A percentile compares a stretch with the other conserved stretches of the same genome.
Evolutionary conservation across 345 rosid genomes (phyloP).

Genomic region (Brassica carinata): DNA sequence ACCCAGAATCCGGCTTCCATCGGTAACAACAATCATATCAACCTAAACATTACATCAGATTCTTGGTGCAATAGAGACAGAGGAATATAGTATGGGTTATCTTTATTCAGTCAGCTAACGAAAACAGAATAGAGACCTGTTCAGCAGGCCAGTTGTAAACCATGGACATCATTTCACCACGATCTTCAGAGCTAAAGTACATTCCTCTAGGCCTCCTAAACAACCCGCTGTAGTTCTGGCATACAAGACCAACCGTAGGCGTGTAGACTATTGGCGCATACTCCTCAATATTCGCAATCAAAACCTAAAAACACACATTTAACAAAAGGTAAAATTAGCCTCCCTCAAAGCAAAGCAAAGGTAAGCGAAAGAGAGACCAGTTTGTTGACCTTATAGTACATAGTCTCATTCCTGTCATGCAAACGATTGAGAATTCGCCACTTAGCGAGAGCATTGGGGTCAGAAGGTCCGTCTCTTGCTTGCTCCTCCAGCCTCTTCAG

Average conservation of each 20-base stretch:
- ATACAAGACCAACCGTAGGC: conserved; percentile 96
- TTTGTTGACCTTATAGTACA: conserved; percentile 77
- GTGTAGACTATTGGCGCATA: conserved; percentile 97
- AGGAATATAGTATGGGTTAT: not conserved
- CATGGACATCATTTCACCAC: conserved; percentile 99
- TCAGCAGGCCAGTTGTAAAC: conserved; percentile 99
- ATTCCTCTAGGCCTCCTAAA: conserved; percentile 99
- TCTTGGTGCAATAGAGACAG: not conserved
- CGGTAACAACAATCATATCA: conserved; percentile 99
- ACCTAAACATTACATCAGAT: conserved; percentile 54
- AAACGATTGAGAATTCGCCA: conserved; percentile 96
- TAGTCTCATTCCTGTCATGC: conserved; percentile 96
- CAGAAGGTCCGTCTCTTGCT: conserved; percentile 93
- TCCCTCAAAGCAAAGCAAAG: not conserved
- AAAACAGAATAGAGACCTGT: conserved; percentile 55
- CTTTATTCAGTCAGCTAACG: conserved; percentile 7
- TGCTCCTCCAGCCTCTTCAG: conserved; percentile 91
- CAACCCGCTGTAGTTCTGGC: conserved; percentile 94
- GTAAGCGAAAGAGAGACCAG: not conserved
- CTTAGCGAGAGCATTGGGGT: conserved; percentile 86
- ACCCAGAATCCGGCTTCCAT: conserved; percentile 98
- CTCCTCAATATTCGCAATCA: conserved; percentile 87
- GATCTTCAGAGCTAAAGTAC: conserved; percentile 93
- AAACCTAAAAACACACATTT: conserved; percentile 48
- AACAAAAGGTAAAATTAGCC: not conserved